Evolutionary conservation across 805 yeast genomes (phyloP), one percentile per base, ranked within the genome.

Genomic region (Wilhelminamyces savonicus): DNA sequence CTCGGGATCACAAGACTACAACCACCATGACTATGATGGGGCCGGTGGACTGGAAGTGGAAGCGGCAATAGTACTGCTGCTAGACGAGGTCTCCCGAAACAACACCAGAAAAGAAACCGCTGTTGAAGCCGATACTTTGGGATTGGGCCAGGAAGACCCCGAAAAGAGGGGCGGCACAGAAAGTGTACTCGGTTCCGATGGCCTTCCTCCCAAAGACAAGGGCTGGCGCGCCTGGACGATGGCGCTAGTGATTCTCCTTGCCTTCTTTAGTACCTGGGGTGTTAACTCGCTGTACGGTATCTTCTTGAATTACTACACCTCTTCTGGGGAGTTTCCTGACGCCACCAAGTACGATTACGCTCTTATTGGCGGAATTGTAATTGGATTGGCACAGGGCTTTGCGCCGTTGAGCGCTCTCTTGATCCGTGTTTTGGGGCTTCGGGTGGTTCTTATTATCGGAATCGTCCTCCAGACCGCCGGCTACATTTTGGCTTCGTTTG

Each of bases 241-340:
- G 4, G 75, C 76, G 0, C 50, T 71, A 3, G 73, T 71, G 13
- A 60, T 63, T 0, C 65, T 71, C 54, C 53, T 69, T 12, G 62
- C 47, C 47, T 62, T 62, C 44, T 67, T 41, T 48, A 40, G 70
- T 34, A 69, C 78, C 0, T 76, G 72, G 67, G 84, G 84, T 12
- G 60, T 75, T 54, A 71, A 71, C 33, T 71, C 76, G 23, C 59
- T 73, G 3, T 77, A 58, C 50, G 83, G 82, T 16, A 73, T 74
- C 4, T 78, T 72, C 43, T 69, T 76, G 31, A 56, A 66, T 21
- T 72, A 67, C 44, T 77, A 76, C 40, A 39, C 69, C 8, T 54
- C 60, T 8, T 36, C 59, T 10, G 39, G 38, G 39, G 47, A 35
- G 2, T 74, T 70, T 33, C 59, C 65, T 1, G 59, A 62, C 10